Evolutionary conservation across 495 filamentous ascomycete genomes (phyloP), one percentile per base, ranked within the genome.

Genomic region (Cairneyella variabilis): DNA sequence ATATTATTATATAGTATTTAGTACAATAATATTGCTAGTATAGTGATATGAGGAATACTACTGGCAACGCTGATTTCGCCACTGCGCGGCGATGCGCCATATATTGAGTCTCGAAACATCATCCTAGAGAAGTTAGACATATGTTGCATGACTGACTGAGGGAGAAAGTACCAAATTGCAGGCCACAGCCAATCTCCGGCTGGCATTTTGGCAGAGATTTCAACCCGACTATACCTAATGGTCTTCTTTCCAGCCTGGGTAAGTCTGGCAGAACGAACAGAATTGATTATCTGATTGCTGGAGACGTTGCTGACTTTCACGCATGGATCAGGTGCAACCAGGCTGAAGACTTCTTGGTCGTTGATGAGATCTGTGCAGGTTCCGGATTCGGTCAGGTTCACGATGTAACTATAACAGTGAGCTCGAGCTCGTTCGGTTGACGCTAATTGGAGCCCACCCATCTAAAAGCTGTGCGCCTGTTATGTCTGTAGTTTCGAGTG

Each of bases 141-240:
- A 12, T 20, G 26, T 17, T 17, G 18, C 17, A 18, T 20, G 27
- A 12, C n/a, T 3, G 2, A 14, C 6, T 21, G 18, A 49, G 17
- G 8, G 12, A 10, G 3, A 45, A 18, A 39, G 28, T 44, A 50
- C 59, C 63, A 74, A 21, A 75, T 73, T 6, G 72, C 70, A 8
- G 71, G 70, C 70, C 71, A 74, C 0, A 73, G 48, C 71, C 72
- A 75, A 49, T 69, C 61, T 12, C 72, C 72, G 40, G 62, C 48
- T 2, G 71, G 70, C 51, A 74, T 60, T 56, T 74, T 75, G 0
- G 72, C 72, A 1, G 66, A 64, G 10, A 75, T 71, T 48, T 74
- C 72, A 17, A 75, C 67, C 14, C 63, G 59, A 5, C 72, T 71
- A 49, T 73, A 75, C 8, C 56, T 67, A 42, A 74, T 62, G 3